phyloP scores from a whole-genome alignment of 2,329 filamentous ascomycete species.

The Pseudocercospora fuligena region DNA sequence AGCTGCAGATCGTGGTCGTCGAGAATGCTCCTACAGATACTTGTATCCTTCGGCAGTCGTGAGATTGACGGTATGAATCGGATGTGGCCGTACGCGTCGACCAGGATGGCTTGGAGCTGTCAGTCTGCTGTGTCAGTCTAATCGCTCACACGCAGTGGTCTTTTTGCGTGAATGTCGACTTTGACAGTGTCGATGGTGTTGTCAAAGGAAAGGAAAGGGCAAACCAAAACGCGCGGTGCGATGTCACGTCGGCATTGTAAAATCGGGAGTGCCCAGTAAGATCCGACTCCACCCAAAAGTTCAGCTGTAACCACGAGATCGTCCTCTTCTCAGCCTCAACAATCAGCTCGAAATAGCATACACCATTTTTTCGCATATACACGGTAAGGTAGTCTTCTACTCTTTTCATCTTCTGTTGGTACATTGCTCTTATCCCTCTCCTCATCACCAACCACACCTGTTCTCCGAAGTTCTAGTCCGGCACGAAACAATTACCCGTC shows the following conservation, averaged over 20 bases:
- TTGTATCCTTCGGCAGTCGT: neutral
- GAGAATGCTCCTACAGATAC: neutral
- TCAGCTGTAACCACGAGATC: neutral
- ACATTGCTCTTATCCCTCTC: neutral
- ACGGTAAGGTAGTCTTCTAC: neutral
- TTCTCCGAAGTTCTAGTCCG: neutral
- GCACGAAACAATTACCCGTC: neutral
- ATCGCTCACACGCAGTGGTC: no score
- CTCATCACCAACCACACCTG: no score
- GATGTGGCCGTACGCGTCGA: neutral
- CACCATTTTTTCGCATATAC: neutral
- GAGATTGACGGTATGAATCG: neutral
- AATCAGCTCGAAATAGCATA: constrained; percentile 3
- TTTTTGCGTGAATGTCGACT: neutral
- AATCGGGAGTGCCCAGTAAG: neutral
- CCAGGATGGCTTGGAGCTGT: neutral
- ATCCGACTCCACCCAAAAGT: neutral
- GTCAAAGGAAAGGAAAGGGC: neutral
- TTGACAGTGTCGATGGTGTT: neutral
- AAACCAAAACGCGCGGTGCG: neutral
- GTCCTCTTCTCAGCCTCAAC: neutral
- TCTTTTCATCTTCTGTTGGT: no score
- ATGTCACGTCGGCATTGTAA: constrained; percentile 1
- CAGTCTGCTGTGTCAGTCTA: no score
- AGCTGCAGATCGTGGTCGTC: neutral